Conservation (phyloP, 2,329 filamentous ascomycete species). For the Aureobasidium sp. region DNA sequence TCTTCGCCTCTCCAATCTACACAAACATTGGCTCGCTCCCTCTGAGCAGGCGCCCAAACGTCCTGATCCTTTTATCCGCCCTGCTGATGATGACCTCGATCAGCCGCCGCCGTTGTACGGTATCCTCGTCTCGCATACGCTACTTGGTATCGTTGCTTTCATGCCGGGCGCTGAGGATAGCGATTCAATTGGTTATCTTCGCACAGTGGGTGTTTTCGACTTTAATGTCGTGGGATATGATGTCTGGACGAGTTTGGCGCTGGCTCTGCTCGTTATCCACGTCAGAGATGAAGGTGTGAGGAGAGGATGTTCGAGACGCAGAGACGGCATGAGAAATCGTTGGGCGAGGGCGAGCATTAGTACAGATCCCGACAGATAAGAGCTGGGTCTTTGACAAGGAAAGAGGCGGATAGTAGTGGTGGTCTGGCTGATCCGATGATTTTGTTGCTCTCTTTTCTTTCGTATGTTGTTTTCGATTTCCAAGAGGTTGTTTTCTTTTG, state of each 20-base stretch:
- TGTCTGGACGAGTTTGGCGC: slow-evolving; percentile 54
- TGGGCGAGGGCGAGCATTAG: background rate
- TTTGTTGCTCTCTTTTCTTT: background rate
- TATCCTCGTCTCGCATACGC: slow-evolving; percentile 46
- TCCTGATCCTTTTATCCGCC: background rate
- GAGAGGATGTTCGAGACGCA: slow-evolving; percentile 29
- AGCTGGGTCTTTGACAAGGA: background rate
- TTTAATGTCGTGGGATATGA: slow-evolving; percentile 47
- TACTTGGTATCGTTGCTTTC: slow-evolving; percentile 48
- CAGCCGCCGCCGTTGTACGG: slow-evolving; percentile 44
- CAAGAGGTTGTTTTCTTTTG: background rate
- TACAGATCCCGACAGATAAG: background rate
- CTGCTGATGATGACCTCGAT: slow-evolving; percentile 9
- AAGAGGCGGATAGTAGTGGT: background rate
- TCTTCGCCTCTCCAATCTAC: background rate
- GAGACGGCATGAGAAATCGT: background rate
- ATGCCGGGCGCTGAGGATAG: slow-evolving; percentile 32
- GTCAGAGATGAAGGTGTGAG: slow-evolving; percentile 45
- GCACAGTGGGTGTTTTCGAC: slow-evolving; percentile 47
- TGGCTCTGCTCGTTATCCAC: slow-evolving; percentile 50
- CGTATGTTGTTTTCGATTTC: background rate
- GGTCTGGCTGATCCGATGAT: background rate
- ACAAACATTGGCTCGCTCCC: slow-evolving; percentile 11
- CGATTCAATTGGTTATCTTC: slow-evolving; percentile 23
- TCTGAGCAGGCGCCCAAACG: slow-evolving; percentile 18